These are phyloP conservation scores for Candida palmyrensis DNA, from an alignment of 805 yeast genomes.

Conservation along the genomic window DNA sequence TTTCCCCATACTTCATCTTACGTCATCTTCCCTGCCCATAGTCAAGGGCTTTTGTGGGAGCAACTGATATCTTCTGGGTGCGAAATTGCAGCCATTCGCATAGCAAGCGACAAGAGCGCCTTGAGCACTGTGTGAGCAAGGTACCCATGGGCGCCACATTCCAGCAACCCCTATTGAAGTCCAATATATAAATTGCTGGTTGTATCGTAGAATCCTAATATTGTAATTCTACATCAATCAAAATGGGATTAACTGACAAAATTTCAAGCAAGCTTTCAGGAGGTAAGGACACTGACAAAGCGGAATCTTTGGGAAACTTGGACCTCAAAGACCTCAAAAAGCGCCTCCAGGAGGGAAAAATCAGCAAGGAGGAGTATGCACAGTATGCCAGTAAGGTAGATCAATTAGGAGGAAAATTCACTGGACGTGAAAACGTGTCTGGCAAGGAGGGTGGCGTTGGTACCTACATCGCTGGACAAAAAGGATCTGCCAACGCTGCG, in stretches of 20 bases:
- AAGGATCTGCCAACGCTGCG: too few relatives aligned
- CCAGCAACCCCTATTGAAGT: too few relatives aligned
- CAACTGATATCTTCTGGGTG: too few relatives aligned
- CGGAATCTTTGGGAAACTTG: neutral
- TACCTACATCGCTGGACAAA: slow-evolving; percentile 14
- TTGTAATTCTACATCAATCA: slow-evolving; percentile 3
- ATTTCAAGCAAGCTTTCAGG: slow-evolving; percentile 19
- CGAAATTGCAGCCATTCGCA: too few relatives aligned
- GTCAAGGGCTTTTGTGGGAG: too few relatives aligned
- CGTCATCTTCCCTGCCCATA: too few relatives aligned
- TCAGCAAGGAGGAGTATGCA: slow-evolving; percentile 22
- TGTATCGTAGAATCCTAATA: too few relatives aligned
- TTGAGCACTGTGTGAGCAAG: too few relatives aligned
- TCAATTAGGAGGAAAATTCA: slow-evolving; percentile 16
- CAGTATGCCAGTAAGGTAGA: slow-evolving; percentile 24
- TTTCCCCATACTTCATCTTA: too few relatives aligned
- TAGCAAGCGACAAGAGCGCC: too few relatives aligned
- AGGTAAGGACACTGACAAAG: neutral
- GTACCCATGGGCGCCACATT: too few relatives aligned
- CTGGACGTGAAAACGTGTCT: slow-evolving; percentile 16
- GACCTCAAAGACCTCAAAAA: slow-evolving; percentile 18
- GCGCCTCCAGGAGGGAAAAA: slow-evolving; percentile 25
- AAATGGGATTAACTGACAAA: slow-evolving; percentile 37
- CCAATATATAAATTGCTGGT: too few relatives aligned
- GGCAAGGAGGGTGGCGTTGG: slow-evolving; percentile 25